phyloP scores from a whole-genome alignment of 2,329 filamentous ascomycete species.

The Cercospora zeina region DNA sequence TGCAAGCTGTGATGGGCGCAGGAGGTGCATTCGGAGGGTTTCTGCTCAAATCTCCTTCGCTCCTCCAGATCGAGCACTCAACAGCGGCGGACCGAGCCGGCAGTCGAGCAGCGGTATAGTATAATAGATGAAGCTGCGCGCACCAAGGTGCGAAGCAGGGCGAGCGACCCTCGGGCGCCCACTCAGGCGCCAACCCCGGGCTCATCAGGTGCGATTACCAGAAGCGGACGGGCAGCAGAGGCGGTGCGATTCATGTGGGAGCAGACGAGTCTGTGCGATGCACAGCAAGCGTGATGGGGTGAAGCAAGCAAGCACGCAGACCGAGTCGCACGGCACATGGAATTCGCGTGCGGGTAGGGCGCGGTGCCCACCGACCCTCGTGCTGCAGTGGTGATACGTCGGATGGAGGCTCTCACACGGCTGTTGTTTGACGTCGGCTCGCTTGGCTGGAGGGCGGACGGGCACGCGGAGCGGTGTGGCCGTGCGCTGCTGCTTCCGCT shows the following conservation, averaged over 20 bases:
- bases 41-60: constrained; percentile 22
- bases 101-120: constrained; percentile 15
- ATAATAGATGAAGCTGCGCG: constrained; percentile 19
- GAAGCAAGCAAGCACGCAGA: background rate
- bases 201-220: constrained; percentile 26
- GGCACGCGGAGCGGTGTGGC: background rate
- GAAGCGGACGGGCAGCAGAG: constrained; percentile 14
- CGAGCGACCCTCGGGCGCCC: constrained; percentile 16
- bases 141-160: constrained; percentile 20
- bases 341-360: constrained; percentile 23
- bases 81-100: constrained; percentile 25
- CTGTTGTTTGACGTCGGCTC: constrained; percentile 30
- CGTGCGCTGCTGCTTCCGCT: background rate
- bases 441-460: constrained; percentile 19
- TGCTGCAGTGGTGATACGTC: constrained; percentile 25
- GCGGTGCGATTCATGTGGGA: constrained; percentile 6
- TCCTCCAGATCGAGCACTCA: constrained; percentile 25
- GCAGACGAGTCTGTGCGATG: background rate
- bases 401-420: constrained; percentile 25
- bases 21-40: constrained; percentile 24
- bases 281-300: background rate
- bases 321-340: constrained; percentile 25
- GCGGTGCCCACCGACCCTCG: constrained; percentile 16
- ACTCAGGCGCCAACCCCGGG: constrained; percentile 11
- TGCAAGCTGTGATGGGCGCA: constrained; percentile 7